Evolutionary conservation across 2,329 filamentous ascomycete genomes (phyloP), one percentile per base, ranked within the genome.

Genomic region (Talaromyces sp.): DNA sequence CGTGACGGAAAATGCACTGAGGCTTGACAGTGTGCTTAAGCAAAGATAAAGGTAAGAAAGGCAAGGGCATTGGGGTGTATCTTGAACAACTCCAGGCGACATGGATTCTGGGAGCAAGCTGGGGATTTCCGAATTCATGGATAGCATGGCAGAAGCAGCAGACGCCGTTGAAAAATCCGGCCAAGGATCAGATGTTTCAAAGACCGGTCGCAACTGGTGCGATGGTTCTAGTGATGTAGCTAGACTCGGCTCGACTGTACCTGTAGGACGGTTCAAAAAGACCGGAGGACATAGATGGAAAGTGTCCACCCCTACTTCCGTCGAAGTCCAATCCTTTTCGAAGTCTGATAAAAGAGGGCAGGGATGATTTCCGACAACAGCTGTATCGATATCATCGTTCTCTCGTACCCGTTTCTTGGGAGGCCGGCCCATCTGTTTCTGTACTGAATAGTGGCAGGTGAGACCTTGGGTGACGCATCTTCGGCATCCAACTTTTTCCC

Each of bases 391-490:
- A 67, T 68, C 64, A 7, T 75, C 68, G 9, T 75, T 70, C 42
- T 72, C 68, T 44, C 71, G 68, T 44, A 69, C 67, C 56, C 72
- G 73, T 63, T 75, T 78, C 70, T 79, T 80, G 23, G 76, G 76
- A 1, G 79, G 79, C 16, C 79, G 72, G 30, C 79, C 79, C 79
- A 81, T 81, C 64, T 76, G 78, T 65, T 81, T 81, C 66, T 81
- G 79, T 60, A 75, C 66, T 4, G 79, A 81, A 66, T 81, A 81
- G 60, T 79, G 75, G 64, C 79, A 81, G 56, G 60, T 56, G 28
- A 81, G 68, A 5, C 69, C 69, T 61, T 81, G 77, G 57, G 76
- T 78, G 42, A 73, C 58, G 63, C 79, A 81, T 60, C 79, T 74
- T 59, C 65, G 69, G 62, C 79, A 81, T 7, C 78, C 79, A 9